Evolutionary conservation across 108 stramenopile genomes (phyloP).

Genomic region (Discostella pseudostelligera): DNA sequence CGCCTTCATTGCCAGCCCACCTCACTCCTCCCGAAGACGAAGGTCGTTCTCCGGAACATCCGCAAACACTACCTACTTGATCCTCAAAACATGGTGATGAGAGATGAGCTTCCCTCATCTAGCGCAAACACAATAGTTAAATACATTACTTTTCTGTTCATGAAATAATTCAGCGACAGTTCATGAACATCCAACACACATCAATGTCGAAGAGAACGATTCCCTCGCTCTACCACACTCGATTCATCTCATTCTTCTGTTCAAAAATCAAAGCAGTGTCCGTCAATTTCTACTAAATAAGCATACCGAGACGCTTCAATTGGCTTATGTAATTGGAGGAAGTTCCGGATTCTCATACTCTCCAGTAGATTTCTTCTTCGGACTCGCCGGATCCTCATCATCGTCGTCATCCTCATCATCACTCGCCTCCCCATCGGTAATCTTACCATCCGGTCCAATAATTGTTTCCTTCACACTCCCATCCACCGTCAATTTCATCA

Average conservation of each 20-base stretch:
- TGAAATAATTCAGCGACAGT: background rate
- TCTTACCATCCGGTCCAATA: constrained; percentile 78
- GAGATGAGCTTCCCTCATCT: no score
- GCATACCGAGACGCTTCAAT: background rate
- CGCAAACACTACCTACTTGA: no score
- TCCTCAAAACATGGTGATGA: no score
- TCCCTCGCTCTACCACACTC: no score
- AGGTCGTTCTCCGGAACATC: no score
- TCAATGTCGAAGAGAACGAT: no score
- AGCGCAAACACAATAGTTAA: no score
- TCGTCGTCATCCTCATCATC: constrained; percentile 44
- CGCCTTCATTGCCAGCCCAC: no score
- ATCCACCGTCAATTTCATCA: constrained; percentile 85
- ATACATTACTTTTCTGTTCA: background rate
- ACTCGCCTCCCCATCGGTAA: constrained; percentile 25
- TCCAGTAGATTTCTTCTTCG: background rate
- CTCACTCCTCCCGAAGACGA: no score
- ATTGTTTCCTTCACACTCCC: constrained; percentile 69
- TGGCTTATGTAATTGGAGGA: constrained; percentile 2
- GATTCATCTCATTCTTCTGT: no score
- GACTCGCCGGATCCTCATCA: constrained; percentile 10
- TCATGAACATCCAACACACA: background rate
- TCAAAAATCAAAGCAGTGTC: no score
- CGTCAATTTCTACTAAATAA: no score
- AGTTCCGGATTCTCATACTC: constrained; percentile 25